These are phyloP conservation scores for Aspergillus sojae DNA, from an alignment of 2,329 filamentous ascomycete genomes.

Conservation along the genomic window DNA sequence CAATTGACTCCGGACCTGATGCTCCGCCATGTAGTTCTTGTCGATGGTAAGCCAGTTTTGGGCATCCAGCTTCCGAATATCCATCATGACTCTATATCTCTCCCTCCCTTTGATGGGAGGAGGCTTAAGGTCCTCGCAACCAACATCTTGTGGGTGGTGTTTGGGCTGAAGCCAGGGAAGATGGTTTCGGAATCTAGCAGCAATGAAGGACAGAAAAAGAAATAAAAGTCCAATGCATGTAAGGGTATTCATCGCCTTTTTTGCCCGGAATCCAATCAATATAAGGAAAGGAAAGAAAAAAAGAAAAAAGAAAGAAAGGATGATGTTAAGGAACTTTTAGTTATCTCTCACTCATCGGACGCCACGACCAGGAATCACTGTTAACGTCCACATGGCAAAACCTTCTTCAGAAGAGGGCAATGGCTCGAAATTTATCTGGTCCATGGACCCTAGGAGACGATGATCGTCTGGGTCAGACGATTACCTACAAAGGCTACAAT, in stretches of 20 bases:
- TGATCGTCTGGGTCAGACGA: constrained; percentile 29
- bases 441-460: constrained; percentile 19
- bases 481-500: constrained; percentile 25
- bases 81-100: constrained; percentile 50
- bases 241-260: constrained; percentile 36
- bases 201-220: constrained; percentile 31
- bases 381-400: constrained; percentile 21
- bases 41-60: constrained; percentile 55
- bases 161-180: constrained; percentile 14
- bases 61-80: constrained; percentile 49
- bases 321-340: constrained; percentile 17
- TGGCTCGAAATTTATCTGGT: constrained; percentile 25
- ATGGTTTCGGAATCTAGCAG: constrained; percentile 29
- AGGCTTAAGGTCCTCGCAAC: constrained; percentile 34
- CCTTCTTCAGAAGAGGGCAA: constrained; percentile 20
- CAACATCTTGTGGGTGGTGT: constrained; percentile 13
- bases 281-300: constrained; percentile 10
- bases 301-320: constrained; percentile 11
- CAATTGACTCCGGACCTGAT: constrained; percentile 45
- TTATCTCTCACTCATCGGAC: constrained; percentile 15
- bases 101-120: constrained; percentile 43
- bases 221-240: constrained; percentile 33
- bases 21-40: constrained; percentile 48
- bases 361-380: constrained; percentile 19
- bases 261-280: constrained; percentile 13